Evolutionary conservation across 164 flowering plant genomes (phyloP), one percentile per base, ranked within the genome.

Genomic region (Houttuynia cordata): DNA sequence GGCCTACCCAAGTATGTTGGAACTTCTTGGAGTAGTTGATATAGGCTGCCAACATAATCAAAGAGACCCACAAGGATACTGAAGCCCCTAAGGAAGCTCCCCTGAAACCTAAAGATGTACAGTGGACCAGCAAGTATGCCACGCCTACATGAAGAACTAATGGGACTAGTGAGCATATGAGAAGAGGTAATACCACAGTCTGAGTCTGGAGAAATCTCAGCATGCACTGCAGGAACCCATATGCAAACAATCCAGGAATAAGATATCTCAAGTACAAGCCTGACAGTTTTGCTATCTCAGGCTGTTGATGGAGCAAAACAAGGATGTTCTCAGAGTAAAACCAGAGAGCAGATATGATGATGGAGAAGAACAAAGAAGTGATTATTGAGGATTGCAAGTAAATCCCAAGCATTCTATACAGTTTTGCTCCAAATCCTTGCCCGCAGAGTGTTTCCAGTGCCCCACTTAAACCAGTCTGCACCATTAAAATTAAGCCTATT

Each of bases 371-470:
- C 49, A 80, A 52, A 4, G 96, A 76, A 8, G 80, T 81, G 21
- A 91, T 77, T 63, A 83, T 75, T 0, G 95, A 83, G 15, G 98
- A 72, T 62, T 91, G 96, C 0, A 91, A 79, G 64, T 91, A 76
- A 56, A 91, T 74, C 20, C 98, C 98, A 60, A 91, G 24, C 83
- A 76, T 73, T 58, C 80, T 69, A 68, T 85, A 88, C 20, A 66
- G 0, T 64, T 74, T 74, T 25, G 98, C 95, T 1, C 96, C 96
- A 64, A 69, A 88, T 57, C 80, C 95, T 87, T 88, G 96, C 19
- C 96, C 96, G 55, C 98, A 87, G 6, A 88, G 82, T 9, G 98
- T 91, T 71, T 91, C 96, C 0, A 91, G 79, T 56, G 88, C 97
- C 37, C 97, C 96, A 74, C 96, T 88, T 37, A 84, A 69, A 22